Evolutionary conservation across 106 monocot species (phyloP), one percentile per base, ranked within the genome.

Genomic region (Acanthochlamys bracteata): DNA sequence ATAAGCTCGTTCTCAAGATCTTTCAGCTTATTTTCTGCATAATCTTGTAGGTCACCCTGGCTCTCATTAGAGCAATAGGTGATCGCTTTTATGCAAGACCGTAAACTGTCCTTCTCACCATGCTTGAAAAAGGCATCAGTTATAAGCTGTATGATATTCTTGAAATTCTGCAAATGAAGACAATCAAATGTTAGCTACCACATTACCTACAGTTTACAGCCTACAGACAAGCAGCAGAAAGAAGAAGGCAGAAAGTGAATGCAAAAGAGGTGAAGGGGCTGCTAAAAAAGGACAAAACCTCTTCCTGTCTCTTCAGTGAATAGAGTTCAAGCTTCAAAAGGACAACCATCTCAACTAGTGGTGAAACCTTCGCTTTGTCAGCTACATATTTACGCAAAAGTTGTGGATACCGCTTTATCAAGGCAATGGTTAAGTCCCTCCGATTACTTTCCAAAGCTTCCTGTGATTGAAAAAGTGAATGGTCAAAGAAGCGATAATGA

Each of bases 81-180:
- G 64, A 96, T 66, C 60, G 90, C 84, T 67, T 80, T 87, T 46
- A 88, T 79, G 58, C 96, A 91, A 41, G 96, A 91, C 58, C 91
- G 84, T 69, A 96, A 46, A 45, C 85, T 71, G 73, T 87, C 96
- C 68, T 85, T 91, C 52, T 91, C 91, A 54, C 96, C 80, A 56
- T 96, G 96, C 71, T 96, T 96, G 61, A 96, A 91, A 67, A 96
- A 96, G 13, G 91, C 83, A 74, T 96, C 88, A 54, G 66, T 59
- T 59, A 96, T 85, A 53, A 88, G 76, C 64, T 96, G 84, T 52
- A 96, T 49, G 67, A 78, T 53, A 26, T 74, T 71, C 69, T 83
- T 90, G 52, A 96, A 88, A 76, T 79, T 84, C 96, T 96, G 80
- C 62, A 71, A 68, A 43, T 15, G 25, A 10, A 46, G 12, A 58